Base-by-base conservation (phyloP, 495 filamentous ascomycete genomes). In the Podospora fimiseda region DNA sequence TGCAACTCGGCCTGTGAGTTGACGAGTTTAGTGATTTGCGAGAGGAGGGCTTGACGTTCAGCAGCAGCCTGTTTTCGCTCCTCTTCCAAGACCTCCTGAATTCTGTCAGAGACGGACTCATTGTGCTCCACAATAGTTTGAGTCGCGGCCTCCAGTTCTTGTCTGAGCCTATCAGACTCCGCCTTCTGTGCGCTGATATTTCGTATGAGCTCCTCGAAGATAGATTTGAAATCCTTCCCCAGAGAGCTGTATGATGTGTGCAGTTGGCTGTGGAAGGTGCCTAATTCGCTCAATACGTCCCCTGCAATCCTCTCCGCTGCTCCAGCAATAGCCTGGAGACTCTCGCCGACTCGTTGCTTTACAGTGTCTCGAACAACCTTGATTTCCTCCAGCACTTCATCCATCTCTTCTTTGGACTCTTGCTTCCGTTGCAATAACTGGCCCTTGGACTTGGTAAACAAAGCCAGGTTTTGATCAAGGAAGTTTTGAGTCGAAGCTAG, bases 361-460 rank as follows among this genome's bases (percentile, higher is more conserved):
- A 96, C 86, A 43, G 88, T 85, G 67, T 95, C 86, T 19, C 93
- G 80, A 22, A 96, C 76, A 36, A 79, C 80, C 62, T 93, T 90
- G 64, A 97, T 95, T 60, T 94, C 93, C 58, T 93, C 91, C 2
- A 98, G 78, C 19, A 95, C 85, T 22, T 78, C 72, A 58, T 96
- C 90, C 89, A 96, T 94, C 52, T 93, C 86, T 48, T 90, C 83
- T 59, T 87, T 89, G 2, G 89, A 84, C 44, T 78, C 70, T 21
- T 78, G 72, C 15, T 83, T 87, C 59, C 92, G 84, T 14, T 74
- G 72, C 24, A 83, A 77, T 9, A 93, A 78, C 54, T 86, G 78
- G 18, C 73, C 62, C 66, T 87, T 83, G 13, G 82, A 85, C 24
- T 73, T 70, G 22, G 83, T 75, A 52, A 95, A 89, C 1, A 76